Evolutionary conservation across 768 basidiomycete species (phyloP).

Genomic region (Boletus reticuloceps): DNA sequence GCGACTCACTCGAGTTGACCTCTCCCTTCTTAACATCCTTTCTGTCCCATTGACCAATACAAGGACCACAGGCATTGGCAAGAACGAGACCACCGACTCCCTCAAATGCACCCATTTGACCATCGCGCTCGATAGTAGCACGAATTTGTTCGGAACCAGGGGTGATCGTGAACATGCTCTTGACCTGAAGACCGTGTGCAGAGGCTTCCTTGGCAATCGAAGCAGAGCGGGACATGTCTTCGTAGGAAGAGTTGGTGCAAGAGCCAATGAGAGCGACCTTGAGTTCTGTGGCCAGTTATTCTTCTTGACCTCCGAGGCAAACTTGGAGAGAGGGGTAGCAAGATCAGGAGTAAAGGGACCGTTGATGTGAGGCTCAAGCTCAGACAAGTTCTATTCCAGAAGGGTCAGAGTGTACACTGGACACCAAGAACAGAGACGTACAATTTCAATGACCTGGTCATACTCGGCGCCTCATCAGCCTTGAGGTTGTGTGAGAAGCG

Average conservation of each 20-base stretch:
- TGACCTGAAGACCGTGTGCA: constrained; percentile 79
- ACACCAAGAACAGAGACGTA: constrained; percentile 35
- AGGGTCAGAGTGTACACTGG: not conserved
- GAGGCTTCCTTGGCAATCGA: constrained; percentile 89
- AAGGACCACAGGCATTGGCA: constrained; percentile 98
- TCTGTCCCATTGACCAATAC: constrained; percentile 99
- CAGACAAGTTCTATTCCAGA: constrained; percentile 73
- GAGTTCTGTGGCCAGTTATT: constrained; percentile 95
- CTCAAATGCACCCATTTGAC: constrained; percentile 87
- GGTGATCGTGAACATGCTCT: constrained; percentile 97
- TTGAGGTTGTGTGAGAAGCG: constrained; percentile 87
- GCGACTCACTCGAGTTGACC: constrained; percentile 82
- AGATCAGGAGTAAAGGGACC: constrained; percentile 99
- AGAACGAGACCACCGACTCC: constrained; percentile 87
- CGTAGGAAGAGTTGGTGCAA: constrained; percentile 99
- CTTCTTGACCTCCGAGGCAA: constrained; percentile 86
- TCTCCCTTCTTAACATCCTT: constrained; percentile 96
- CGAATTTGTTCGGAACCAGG: constrained; percentile 98
- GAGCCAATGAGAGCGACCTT: constrained; percentile 98
- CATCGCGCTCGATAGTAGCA: constrained; percentile 96
- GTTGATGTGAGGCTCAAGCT: constrained; percentile 99
- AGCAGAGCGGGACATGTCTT: constrained; percentile 98
- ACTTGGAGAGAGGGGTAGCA: constrained; percentile 96
- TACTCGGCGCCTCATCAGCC: constrained; percentile 90
- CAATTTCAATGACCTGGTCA: constrained; percentile 91